phyloP scores from a whole-genome alignment of 164 flowering plant species.

The Protea cynaroides region DNA sequence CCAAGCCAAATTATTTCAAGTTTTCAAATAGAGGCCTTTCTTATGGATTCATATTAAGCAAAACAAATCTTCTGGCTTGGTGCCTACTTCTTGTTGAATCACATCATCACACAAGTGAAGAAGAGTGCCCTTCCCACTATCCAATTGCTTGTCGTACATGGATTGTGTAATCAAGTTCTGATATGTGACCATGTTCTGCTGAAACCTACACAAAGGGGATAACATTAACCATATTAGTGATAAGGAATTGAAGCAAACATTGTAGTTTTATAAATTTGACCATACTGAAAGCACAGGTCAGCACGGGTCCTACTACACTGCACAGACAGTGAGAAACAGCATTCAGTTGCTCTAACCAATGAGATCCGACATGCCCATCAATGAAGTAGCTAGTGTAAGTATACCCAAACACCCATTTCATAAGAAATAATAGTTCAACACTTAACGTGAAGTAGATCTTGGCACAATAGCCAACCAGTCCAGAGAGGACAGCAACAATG shows the following conservation, averaged over 20 bases:
- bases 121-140: slow-evolving; percentile 96
- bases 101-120: slow-evolving; percentile 98
- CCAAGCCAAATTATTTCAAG: no score
- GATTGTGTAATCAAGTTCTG: slow-evolving; percentile 89
- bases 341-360: neutral
- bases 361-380: neutral
- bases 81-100: slow-evolving; percentile 92
- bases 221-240: slow-evolving; percentile 4
- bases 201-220: slow-evolving; percentile 45
- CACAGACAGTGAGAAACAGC: neutral
- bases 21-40: no score
- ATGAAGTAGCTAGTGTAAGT: neutral
- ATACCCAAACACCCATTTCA: neutral
- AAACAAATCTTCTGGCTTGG: slow-evolving; percentile 1
- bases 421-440: neutral
- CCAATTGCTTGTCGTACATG: slow-evolving; percentile 95
- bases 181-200: slow-evolving; percentile 75
- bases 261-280: neutral
- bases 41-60: neutral
- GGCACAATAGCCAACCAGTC: slow-evolving; percentile 83
- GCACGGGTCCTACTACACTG: no score
- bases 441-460: slow-evolving; percentile 94
- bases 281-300: no score
- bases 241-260: slow-evolving; percentile 1
- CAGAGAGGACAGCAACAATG: slow-evolving; percentile 64